Evolutionary conservation across 352 stramenopile genomes (phyloP).

Genomic region (Phytopythium montanum): DNA sequence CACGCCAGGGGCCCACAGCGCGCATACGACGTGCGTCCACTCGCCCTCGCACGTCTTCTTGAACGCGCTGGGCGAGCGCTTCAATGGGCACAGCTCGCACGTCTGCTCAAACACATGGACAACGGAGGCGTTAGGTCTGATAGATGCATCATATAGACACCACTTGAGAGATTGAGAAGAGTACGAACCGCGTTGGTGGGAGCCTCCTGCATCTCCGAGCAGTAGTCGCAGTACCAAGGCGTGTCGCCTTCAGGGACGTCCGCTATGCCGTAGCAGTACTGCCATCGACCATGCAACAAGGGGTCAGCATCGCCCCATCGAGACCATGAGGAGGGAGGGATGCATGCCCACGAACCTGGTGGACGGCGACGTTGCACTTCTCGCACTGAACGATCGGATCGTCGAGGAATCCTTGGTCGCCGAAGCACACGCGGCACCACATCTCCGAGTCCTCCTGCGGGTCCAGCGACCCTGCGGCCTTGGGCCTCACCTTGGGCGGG

Average conservation of each 20-base stretch:
- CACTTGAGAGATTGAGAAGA: conserved; percentile 1
- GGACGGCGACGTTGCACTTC: conserved; percentile 76
- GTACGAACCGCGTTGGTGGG: conserved; percentile 48
- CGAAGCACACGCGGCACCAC: conserved; percentile 89
- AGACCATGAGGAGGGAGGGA: neutral
- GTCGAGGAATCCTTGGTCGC: conserved; percentile 82
- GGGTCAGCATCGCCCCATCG: neutral
- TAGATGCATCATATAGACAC: conserved; percentile 1
- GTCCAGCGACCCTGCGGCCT: conserved; percentile 36
- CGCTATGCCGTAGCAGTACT: conserved; percentile 89
- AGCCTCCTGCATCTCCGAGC: conserved; percentile 34
- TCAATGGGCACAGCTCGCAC: conserved; percentile 76
- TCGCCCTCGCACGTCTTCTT: conserved; percentile 80
- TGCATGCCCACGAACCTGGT: conserved; percentile 60
- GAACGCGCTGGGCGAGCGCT: conserved; percentile 64
- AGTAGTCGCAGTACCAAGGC: conserved; percentile 86
- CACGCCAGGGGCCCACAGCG: conserved; percentile 81
- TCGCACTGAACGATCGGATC: conserved; percentile 89
- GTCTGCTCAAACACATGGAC: conserved; percentile 23
- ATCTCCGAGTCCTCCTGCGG: conserved; percentile 79
- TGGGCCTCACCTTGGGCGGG: conserved; percentile 32
- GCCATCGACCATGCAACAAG: conserved; percentile 6
- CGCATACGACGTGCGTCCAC: conserved; percentile 86
- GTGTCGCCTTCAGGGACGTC: conserved; percentile 74
- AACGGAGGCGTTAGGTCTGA: neutral